Evolutionary conservation across 805 yeast genomes (phyloP), one percentile per base, ranked within the genome.

Genomic region (Spencermartinsiella europaea): DNA sequence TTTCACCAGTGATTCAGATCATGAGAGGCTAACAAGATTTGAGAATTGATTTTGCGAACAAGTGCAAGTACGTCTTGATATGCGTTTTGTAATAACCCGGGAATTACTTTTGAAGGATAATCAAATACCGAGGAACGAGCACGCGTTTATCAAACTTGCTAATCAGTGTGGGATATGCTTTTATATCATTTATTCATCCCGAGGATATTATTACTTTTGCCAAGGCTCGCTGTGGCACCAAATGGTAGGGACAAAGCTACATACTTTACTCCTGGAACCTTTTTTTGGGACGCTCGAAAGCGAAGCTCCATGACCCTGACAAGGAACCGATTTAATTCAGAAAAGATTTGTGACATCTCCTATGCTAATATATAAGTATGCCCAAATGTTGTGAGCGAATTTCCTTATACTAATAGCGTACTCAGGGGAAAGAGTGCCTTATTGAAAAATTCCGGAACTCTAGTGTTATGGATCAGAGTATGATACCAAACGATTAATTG

Each of bases 1-100:
- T 14, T 7, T 15, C 22, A 17, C 5, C 14, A 17, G 38, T 17
- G 8, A 12, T 15, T 34, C 17, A 34, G 12, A 28, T 28, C 33
- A 14, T 3, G 34, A 21, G 7, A n/a, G 19, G 14, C n/a, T 21
- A 36, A n/a, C 22, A 17, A 68, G 71, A 75, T 52, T 57, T 75
- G 52, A 66, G 81, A 45, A 73, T 77, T 51, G 81, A 76, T 56
- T 77, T 75, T 56, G 67, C 64, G 44, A 76, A 72, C 54, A 69
- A 67, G 46, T 74, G 80, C 66, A 76, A 77, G 63, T 61, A 51
- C 19, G 61, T 49, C 5, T 25, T 21, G 10, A 15, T 2, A 5
- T 2, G n/a, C 4, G 15, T 14, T 43, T 31, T 41, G 12, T 14
- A 2, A 25, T 17, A 14, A 37, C n/a, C n/a, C n/a, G n/a, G n/a